A percentile compares a stretch with the other conserved stretches of the same genome.
phyloP scores from a whole-genome alignment of 352 stramenopile genomes.

The Bremia lactucae region DNA sequence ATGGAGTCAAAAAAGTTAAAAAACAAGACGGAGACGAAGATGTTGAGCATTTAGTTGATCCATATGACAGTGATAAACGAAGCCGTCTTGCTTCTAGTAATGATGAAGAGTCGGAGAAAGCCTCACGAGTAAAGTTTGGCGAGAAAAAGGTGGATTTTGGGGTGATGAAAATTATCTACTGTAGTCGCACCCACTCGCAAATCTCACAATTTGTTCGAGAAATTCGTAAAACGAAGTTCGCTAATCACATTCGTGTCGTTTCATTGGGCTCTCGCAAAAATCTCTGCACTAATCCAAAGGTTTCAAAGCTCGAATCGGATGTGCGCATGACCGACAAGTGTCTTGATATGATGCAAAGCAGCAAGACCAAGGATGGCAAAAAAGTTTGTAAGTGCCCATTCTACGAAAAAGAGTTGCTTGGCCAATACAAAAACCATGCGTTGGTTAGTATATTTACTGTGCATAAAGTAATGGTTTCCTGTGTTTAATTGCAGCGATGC shows the following conservation, averaged over 20 bases:
- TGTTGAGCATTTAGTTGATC: slow-evolving; percentile 55
- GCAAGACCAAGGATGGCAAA: slow-evolving; percentile 36
- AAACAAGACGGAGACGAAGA: slow-evolving; percentile 19
- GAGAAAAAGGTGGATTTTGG: slow-evolving; percentile 27
- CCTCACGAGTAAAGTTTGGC: slow-evolving; percentile 1
- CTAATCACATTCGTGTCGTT: slow-evolving; percentile 55
- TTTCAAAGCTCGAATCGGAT: slow-evolving; percentile 54
- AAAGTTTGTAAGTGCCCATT: slow-evolving; percentile 67
- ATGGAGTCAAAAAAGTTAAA: slow-evolving; percentile 1
- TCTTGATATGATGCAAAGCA: slow-evolving; percentile 78
- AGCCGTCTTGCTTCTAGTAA: slow-evolving; percentile 23
- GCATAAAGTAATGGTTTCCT: background rate
- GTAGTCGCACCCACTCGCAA: slow-evolving; percentile 85
- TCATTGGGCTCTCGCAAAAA: slow-evolving; percentile 81
- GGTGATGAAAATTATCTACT: slow-evolving; percentile 83
- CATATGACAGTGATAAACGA: slow-evolving; percentile 60
- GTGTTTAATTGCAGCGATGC: slow-evolving; percentile 1
- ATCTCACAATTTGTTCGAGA: slow-evolving; percentile 85
- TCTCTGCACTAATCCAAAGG: slow-evolving; percentile 68
- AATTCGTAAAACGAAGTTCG: slow-evolving; percentile 76
- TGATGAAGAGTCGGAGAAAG: slow-evolving; percentile 16
- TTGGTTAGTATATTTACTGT: slow-evolving; percentile 33
- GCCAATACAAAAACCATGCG: slow-evolving; percentile 67
- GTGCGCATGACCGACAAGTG: slow-evolving; percentile 79
- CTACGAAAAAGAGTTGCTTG: slow-evolving; percentile 67